Evolutionary conservation across 331 rosid genomes (phyloP), one percentile per base, ranked within the genome.

Genomic region (Pyracantha coccinea): DNA sequence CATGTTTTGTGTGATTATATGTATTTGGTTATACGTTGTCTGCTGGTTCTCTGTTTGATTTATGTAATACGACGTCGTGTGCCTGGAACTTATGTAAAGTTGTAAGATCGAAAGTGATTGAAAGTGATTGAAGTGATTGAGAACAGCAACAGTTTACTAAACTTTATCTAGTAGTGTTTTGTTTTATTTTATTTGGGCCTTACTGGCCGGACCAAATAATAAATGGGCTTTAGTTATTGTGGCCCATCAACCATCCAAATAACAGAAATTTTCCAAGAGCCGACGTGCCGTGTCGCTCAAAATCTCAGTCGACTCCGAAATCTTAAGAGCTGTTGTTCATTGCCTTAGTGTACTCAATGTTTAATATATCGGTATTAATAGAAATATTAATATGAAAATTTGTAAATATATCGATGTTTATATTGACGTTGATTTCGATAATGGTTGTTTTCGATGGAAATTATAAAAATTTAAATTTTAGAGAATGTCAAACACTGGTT

Each of bases 241-340:
- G 14, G 45, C 63, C 27, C 73, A 47, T 4, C 15, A 7, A 21
- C 45, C 75, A 60, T 25, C 35, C 10, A 19, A 60, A 25, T 27
- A 15, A 27, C 13, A 24, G 16, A 23, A 14, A 11, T 0, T 53
- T 41, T 21, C 63, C 29, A 10, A 58, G 28, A 0, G 8, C 7
- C 24, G 5, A 10, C 15, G 47, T 41, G 47, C 15, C 1, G 5
- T 7, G 75, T 21, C 35, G 29, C 74, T 32, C 75, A 54, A 71
- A 32, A 25, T 21, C 21, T 28, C 6, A 47, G 7, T 10, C 14
- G 6, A 23, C 10, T 33, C 21, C 16, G 13, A 4, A 47, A 33
- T 72, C 67, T 91, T 38, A 86, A 35, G 13, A 38, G 44, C 1
- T 9, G 44, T 38, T 35, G 41, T 35, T 8, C 41, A 2, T 8